Conservation (phyloP, 148 eudicot species). For the Cornus suecica region DNA sequence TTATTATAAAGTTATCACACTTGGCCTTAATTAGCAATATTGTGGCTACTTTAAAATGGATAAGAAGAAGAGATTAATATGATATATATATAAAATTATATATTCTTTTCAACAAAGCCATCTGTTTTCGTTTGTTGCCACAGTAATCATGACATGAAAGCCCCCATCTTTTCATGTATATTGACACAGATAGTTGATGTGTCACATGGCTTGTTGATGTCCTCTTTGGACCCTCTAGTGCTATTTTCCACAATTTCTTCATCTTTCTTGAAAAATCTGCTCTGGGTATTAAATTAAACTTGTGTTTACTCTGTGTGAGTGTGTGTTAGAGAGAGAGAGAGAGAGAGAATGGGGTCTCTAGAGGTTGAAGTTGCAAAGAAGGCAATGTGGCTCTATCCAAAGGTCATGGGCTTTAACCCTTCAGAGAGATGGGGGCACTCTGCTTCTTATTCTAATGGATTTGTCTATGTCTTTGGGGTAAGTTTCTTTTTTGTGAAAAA, state of each 20-base stretch:
- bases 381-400: slow-evolving; percentile 89
- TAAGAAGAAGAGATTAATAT: no score
- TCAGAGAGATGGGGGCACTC: slow-evolving; percentile 99
- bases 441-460: slow-evolving; percentile 65
- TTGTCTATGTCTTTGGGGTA: slow-evolving; percentile 90
- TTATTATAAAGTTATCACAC: no score
- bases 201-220: slow-evolving; percentile 41
- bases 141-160: slow-evolving; percentile 87
- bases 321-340: slow-evolving; percentile 14
- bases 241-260: slow-evolving; percentile 14
- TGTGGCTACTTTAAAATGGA: no score
- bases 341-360: slow-evolving; percentile 50
- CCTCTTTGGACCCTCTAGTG: slow-evolving; percentile 22
- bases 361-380: slow-evolving; percentile 41
- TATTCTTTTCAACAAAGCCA: slow-evolving; percentile 13
- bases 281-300: not conserved
- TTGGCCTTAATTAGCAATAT: no score
- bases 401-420: slow-evolving; percentile 57
- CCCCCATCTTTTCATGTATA: slow-evolving; percentile 94
- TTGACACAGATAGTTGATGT: slow-evolving; percentile 50
- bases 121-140: slow-evolving; percentile 58
- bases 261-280: slow-evolving; percentile 7
- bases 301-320: not conserved
- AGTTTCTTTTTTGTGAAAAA: not conserved
- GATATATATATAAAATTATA: no score